Evolutionary conservation across 2,329 filamentous ascomycete species (phyloP).

Genomic region (Colletotrichum costaricense): DNA sequence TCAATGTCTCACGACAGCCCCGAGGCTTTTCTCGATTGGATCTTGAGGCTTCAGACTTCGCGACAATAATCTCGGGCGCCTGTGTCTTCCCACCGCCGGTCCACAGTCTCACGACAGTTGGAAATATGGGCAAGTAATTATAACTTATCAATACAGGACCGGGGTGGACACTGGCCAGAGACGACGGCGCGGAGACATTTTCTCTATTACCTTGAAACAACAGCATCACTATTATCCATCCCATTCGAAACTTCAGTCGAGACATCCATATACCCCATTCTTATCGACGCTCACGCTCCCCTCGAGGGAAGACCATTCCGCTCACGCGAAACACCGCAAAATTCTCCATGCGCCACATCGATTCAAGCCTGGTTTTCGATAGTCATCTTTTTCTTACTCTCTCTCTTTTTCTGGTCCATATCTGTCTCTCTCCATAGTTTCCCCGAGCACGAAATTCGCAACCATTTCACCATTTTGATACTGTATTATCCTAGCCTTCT

Average conservation of each 20-base stretch:
- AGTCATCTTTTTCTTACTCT: background rate
- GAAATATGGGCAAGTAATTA: constrained; percentile 8
- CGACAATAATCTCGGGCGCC: background rate
- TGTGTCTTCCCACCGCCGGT: background rate
- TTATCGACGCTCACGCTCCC: constrained; percentile 24
- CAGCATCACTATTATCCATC: background rate
- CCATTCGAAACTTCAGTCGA: constrained; percentile 11
- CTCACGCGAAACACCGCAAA: constrained; percentile 44
- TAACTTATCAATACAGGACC: constrained; percentile 26
- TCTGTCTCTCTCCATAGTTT: constrained; percentile 35
- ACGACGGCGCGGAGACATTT: background rate
- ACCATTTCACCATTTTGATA: background rate
- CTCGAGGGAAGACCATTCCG: constrained; percentile 41
- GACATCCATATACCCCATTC: constrained; percentile 28
- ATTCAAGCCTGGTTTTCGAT: background rate
- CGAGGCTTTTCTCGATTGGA: constrained; percentile 1
- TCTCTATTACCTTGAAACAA: background rate
- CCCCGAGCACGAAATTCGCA: constrained; percentile 3
- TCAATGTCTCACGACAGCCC: constrained; percentile 34
- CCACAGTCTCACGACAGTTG: constrained; percentile 22
- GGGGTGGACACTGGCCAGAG: background rate
- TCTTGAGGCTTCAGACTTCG: background rate
- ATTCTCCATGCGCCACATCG: constrained; percentile 22
- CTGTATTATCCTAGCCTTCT: constrained; percentile 24
- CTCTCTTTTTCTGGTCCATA: constrained; percentile 26